Evolutionary conservation across 176 grass and related monocot genomes (phyloP).

Genomic region (maize (Zea mays)): DNA sequence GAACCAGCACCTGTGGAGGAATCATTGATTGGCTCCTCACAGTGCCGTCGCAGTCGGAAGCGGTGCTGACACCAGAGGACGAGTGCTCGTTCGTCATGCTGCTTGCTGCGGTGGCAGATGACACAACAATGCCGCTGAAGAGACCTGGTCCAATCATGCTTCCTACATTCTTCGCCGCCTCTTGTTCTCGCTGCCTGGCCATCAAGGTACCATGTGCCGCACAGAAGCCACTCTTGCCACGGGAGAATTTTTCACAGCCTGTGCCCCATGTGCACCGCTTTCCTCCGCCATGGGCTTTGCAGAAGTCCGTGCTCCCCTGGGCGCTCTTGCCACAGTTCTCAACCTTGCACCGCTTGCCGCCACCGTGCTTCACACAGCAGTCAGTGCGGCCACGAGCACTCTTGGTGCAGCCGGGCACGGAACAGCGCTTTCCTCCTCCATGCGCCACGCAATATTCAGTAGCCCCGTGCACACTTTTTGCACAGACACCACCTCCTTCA

Average conservation of each 20-base stretch:
- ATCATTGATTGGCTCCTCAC: slow-evolving; percentile 59
- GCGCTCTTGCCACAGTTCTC: slow-evolving; percentile 59
- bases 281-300: slow-evolving; percentile 67
- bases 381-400: slow-evolving; percentile 66
- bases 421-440: slow-evolving; percentile 65
- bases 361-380: slow-evolving; percentile 58
- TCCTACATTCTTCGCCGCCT: slow-evolving; percentile 25
- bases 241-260: slow-evolving; percentile 65
- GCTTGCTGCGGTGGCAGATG: slow-evolving; percentile 37
- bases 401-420: slow-evolving; percentile 50
- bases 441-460: slow-evolving; percentile 66
- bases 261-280: slow-evolving; percentile 61
- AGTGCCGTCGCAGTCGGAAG: slow-evolving; percentile 50
- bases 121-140: slow-evolving; percentile 56
- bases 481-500: slow-evolving; percentile 54
- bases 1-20: slow-evolving; percentile 64
- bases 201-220: slow-evolving; percentile 65
- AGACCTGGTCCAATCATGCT: slow-evolving; percentile 65
- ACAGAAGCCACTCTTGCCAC: slow-evolving; percentile 63
- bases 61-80: slow-evolving; percentile 46
- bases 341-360: slow-evolving; percentile 59
- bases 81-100: slow-evolving; percentile 56
- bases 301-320: slow-evolving; percentile 67
- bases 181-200: slow-evolving; percentile 47
- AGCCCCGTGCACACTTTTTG: slow-evolving; percentile 66